A percentile compares a stretch with the other conserved stretches of the same genome.
phyloP scores from a whole-genome alignment of 1,139 yeast species.

The Blastobotrys petasosporus region DNA sequence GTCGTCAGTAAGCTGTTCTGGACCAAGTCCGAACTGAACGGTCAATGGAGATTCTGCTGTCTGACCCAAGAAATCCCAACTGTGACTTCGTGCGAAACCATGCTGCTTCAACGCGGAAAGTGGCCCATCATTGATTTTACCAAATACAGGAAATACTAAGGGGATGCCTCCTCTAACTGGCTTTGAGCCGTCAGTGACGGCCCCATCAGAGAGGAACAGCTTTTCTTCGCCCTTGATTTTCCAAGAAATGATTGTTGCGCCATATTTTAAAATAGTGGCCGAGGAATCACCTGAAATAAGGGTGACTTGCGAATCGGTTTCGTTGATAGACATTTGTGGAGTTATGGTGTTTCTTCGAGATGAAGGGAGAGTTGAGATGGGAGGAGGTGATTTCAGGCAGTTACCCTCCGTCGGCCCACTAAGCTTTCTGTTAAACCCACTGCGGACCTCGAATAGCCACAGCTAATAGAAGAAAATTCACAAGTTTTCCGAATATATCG shows the following conservation, averaged over 20 bases:
- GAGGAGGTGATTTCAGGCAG: too few species aligned
- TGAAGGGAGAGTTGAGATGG: too few species aligned
- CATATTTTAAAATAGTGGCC: slow-evolving; percentile 69
- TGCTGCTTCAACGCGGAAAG: slow-evolving; percentile 75
- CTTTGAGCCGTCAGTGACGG: slow-evolving; percentile 80
- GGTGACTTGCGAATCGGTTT: slow-evolving; percentile 56
- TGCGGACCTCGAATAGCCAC: too few species aligned
- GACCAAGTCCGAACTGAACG: slow-evolving; percentile 84
- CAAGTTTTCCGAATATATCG: too few species aligned
- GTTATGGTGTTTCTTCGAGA: not conserved
- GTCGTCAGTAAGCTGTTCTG: slow-evolving; percentile 63
- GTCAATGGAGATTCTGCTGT: slow-evolving; percentile 54
- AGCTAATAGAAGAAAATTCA: too few species aligned
- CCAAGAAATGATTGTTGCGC: slow-evolving; percentile 90
- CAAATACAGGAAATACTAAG: slow-evolving; percentile 88
- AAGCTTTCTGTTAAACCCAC: too few species aligned
- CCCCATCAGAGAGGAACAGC: slow-evolving; percentile 56
- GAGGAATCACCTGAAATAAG: slow-evolving; percentile 49
- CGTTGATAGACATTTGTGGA: slow-evolving; percentile 51
- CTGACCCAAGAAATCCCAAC: slow-evolving; percentile 92
- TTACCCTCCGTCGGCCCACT: too few species aligned
- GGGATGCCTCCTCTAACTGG: slow-evolving; percentile 98
- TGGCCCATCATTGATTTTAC: slow-evolving; percentile 52
- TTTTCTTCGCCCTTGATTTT: slow-evolving; percentile 63
- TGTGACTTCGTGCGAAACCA: slow-evolving; percentile 85